Evolutionary conservation across 805 yeast genomes (phyloP).

Genomic region (Cyberlindnera meyerae): DNA sequence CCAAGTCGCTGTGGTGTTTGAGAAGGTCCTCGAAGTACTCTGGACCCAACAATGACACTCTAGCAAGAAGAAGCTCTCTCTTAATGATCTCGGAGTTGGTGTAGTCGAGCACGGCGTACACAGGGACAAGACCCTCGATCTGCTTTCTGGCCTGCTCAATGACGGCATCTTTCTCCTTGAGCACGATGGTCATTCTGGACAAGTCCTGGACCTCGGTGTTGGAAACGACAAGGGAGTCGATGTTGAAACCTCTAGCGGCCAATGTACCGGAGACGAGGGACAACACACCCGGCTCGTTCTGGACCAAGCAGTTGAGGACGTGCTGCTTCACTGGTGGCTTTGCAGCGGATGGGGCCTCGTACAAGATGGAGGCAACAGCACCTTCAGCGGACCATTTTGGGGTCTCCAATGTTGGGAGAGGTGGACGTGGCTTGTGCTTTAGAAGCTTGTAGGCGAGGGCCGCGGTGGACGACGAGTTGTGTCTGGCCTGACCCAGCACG

Average conservation of each 20-base stretch:
- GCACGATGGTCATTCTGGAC: slow-evolving; percentile 93
- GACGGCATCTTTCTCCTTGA: slow-evolving; percentile 92
- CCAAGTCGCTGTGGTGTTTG: slow-evolving; percentile 60
- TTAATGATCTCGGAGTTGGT: slow-evolving; percentile 83
- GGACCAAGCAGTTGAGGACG: slow-evolving; percentile 93
- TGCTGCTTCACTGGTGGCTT: slow-evolving; percentile 71
- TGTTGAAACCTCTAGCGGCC: slow-evolving; percentile 98
- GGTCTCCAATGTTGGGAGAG: slow-evolving; percentile 87
- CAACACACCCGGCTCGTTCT: slow-evolving; percentile 97
- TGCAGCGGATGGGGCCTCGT: slow-evolving; percentile 69
- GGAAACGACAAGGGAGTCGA: slow-evolving; percentile 94
- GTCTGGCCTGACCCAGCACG: slow-evolving; percentile 16
- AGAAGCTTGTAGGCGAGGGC: slow-evolving; percentile 92
- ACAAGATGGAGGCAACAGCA: slow-evolving; percentile 91
- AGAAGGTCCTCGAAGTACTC: slow-evolving; percentile 95
- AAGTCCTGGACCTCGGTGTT: slow-evolving; percentile 93
- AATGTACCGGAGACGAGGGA: slow-evolving; percentile 90
- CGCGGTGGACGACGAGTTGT: slow-evolving; percentile 66
- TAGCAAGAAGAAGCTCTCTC: slow-evolving; percentile 86
- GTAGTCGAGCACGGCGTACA: slow-evolving; percentile 95
- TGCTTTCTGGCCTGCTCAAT: slow-evolving; percentile 98
- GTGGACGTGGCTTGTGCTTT: slow-evolving; percentile 80
- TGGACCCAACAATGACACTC: slow-evolving; percentile 93
- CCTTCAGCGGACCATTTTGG: slow-evolving; percentile 96
- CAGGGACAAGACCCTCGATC: slow-evolving; percentile 96